Base-by-base conservation (phyloP, 352 stramenopile species). In the Pythium pyrilobum region DNA sequence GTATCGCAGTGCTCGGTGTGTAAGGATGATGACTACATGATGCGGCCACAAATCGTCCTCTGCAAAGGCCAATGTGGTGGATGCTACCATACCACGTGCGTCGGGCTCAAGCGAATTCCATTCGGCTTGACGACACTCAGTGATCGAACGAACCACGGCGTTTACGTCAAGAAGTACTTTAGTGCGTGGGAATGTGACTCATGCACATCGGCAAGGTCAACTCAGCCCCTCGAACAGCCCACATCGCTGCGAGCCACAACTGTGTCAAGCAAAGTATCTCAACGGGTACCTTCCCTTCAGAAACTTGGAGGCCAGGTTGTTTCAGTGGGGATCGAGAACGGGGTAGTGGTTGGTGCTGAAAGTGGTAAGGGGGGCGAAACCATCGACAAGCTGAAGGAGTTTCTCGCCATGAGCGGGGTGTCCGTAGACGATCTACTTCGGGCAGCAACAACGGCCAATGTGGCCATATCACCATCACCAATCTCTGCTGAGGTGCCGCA, bases 101-200 rank as follows among this genome's bases (percentile, higher is more conserved):
- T 84, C 16, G 82, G 80, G 1, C 43, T 91, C 12, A 81, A 79
- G 40, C 86, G 87, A 43, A 89, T 93, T 27, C 82, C 80, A 7
- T 93, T 93, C 40, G 81, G 82, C 2, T 57, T 93, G 34, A 90
- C 78, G n/a, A 93, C 81, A 2, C 67, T 89, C 43, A 91, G 75
- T 50, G 82, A 93, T 49, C 72, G 82, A 20, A 89, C 81, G 11
- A 91, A 93, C 40, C 82, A 91, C 47, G 62, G 58, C 8, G 70
- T 85, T 4, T 93, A 93, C 32, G 65, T 91, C 8, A 89, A 87
- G 46, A 93, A 93, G 59, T 91, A 88, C 62, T 91, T 93, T 28
- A 85, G 69, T 21, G 67, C 59, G 0, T 93, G 82, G 82, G 71
- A 85, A 43, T 93, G 82, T 41, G 67, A 89, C 46, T 52, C 53